Percentiles rank a stretch among this genome's conserved stretches.
Conservation (phyloP, 306 rosid genomes). For the Delonix regia region DNA sequence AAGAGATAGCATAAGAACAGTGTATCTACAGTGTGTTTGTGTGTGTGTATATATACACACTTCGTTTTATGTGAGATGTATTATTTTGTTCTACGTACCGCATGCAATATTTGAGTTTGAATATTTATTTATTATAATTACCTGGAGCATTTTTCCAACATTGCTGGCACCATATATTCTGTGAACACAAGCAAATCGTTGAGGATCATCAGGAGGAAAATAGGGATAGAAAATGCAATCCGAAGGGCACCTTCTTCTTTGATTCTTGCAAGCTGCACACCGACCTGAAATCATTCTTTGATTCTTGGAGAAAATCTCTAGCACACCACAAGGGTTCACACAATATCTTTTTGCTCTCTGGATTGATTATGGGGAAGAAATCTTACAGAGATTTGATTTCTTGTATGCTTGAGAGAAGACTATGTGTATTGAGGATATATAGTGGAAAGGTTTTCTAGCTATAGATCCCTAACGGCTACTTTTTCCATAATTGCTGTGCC, state of each 20-base stretch:
- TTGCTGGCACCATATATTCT: constrained; percentile 78
- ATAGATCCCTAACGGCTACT: constrained; percentile 47
- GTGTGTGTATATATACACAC: no score
- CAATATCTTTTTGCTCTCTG: constrained; percentile 22
- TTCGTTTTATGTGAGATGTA: neutral
- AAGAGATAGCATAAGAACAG: no score
- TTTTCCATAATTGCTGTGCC: neutral
- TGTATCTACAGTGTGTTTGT: no score
- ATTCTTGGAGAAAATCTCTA: neutral
- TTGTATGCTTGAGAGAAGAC: neutral
- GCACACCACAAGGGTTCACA: constrained; percentile 28
- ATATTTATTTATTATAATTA: constrained; percentile 22
- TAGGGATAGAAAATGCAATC: constrained; percentile 79
- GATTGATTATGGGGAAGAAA: constrained; percentile 29
- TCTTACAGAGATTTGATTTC: constrained; percentile 40
- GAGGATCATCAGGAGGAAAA: constrained; percentile 75
- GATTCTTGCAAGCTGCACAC: constrained; percentile 81
- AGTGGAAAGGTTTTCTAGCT: neutral
- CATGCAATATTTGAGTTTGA: neutral
- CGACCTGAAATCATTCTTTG: constrained; percentile 51
- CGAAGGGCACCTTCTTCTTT: constrained; percentile 74
- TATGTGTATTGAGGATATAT: constrained; percentile 33
- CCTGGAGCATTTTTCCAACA: constrained; percentile 80
- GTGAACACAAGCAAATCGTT: constrained; percentile 77
- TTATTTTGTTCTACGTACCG: neutral